Evolutionary conservation across 1,284 basidiomycete species (phyloP).

Genomic region (Anthracocystis panici-leucophaei): DNA sequence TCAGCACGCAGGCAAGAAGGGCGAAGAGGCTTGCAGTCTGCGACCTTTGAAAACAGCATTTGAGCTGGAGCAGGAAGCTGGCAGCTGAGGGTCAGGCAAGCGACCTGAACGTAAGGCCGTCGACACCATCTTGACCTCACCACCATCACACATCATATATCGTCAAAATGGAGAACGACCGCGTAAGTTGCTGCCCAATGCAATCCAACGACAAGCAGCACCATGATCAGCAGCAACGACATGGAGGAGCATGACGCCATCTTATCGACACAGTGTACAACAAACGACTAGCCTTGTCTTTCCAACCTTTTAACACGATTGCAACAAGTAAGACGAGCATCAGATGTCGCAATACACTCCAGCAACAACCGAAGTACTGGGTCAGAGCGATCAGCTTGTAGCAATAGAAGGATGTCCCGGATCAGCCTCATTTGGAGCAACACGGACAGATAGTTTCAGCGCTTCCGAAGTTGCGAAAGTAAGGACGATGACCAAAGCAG

Average conservation of each 20-base stretch:
- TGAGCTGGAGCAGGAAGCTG: too few relatives aligned
- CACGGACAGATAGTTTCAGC: too few relatives aligned
- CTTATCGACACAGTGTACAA: conserved; percentile 8
- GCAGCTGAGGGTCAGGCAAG: neutral
- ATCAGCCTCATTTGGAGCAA: too few relatives aligned
- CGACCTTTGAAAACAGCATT: neutral
- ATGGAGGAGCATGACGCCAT: conserved; percentile 27
- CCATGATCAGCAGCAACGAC: conserved; percentile 21
- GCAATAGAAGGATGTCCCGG: too few relatives aligned
- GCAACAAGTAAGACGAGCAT: neutral
- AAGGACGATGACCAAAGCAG: too few relatives aligned
- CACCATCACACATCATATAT: conserved; percentile 49
- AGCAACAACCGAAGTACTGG: neutral
- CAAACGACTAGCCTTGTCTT: neutral
- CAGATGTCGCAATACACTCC: neutral
- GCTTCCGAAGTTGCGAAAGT: too few relatives aligned
- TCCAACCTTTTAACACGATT: neutral
- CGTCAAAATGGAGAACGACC: conserved; percentile 72
- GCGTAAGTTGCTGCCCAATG: conserved; percentile 64
- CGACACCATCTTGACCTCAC: conserved; percentile 28
- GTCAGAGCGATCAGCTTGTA: too few relatives aligned
- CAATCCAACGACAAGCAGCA: conserved; percentile 25
- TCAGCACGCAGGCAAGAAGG: neutral
- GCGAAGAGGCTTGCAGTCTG: neutral
- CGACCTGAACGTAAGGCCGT: neutral